phyloP scores from a whole-genome alignment of 2,329 filamentous ascomycete species.

The Verticillium albo-atrum region DNA sequence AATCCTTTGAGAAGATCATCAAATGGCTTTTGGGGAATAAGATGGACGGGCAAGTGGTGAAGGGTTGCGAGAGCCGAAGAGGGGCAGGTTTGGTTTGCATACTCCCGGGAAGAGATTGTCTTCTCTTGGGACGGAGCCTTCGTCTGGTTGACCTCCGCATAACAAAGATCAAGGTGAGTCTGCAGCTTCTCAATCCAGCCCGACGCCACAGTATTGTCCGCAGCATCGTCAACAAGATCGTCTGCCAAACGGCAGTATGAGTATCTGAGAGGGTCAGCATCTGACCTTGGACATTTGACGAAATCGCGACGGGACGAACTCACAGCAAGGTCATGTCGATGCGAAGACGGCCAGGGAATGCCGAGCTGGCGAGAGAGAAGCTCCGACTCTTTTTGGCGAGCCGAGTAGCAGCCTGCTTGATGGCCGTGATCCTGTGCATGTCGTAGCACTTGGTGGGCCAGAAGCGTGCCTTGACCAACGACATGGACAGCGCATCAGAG shows the following conservation, averaged over 20 bases:
- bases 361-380: slow-evolving; percentile 68
- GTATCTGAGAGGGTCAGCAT: slow-evolving; percentile 40
- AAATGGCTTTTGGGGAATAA: slow-evolving; percentile 55
- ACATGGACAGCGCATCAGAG: slow-evolving; percentile 38
- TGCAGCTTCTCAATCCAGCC: slow-evolving; percentile 56
- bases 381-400: slow-evolving; percentile 64
- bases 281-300: neutral
- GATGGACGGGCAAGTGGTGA: slow-evolving; percentile 50
- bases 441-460: slow-evolving; percentile 47
- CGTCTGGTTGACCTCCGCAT: slow-evolving; percentile 21
- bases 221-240: slow-evolving; percentile 65
- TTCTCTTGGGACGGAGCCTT: neutral
- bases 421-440: slow-evolving; percentile 48
- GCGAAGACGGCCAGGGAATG: slow-evolving; percentile 63
- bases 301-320: slow-evolving; percentile 15
- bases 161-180: slow-evolving; percentile 51
- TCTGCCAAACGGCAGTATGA: slow-evolving; percentile 72
- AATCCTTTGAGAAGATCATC: slow-evolving; percentile 65
- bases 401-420: slow-evolving; percentile 54
- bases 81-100: slow-evolving; percentile 47
- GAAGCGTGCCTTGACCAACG: slow-evolving; percentile 47
- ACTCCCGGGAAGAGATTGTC: slow-evolving; percentile 17
- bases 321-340: slow-evolving; percentile 63
- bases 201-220: slow-evolving; percentile 44
- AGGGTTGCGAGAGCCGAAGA: slow-evolving; percentile 47